These are phyloP conservation scores for Pythium insidiosum DNA, from an alignment of 352 stramenopile genomes.

Conservation along the genomic window DNA sequence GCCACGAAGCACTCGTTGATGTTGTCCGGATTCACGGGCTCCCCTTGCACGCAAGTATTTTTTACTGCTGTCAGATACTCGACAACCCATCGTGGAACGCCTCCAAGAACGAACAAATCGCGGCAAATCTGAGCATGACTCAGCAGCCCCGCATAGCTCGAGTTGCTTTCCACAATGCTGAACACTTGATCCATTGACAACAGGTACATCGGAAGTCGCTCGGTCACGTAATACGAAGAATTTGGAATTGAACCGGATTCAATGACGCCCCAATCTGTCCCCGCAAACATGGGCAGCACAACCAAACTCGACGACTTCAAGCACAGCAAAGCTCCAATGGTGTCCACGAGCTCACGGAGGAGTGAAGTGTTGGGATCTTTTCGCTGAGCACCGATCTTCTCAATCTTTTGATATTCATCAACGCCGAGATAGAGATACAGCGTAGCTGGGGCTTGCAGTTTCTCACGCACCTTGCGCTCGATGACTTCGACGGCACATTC, in stretches of 20 bases:
- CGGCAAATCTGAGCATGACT: conserved; percentile 11
- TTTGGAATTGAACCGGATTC: conserved; percentile 12
- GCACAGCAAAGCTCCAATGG: conserved; percentile 10
- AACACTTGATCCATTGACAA: no score
- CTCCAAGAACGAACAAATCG: conserved; percentile 17
- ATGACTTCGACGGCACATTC: no score
- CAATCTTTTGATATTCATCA: conserved; percentile 23
- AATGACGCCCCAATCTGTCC: conserved; percentile 15
- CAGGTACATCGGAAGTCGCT: no score
- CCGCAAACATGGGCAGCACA: conserved; percentile 20
- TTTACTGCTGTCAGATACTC: no score
- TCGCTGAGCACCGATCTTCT: conserved; percentile 11
- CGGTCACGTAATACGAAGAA: conserved; percentile 19
- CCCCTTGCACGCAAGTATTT: conserved; percentile 5
- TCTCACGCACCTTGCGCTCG: no score
- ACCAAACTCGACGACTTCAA: conserved; percentile 10
- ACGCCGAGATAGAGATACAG: conserved; percentile 26
- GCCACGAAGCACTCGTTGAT: conserved; percentile 4
- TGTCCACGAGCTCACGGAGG: conserved; percentile 12
- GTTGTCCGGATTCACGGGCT: conserved; percentile 4
- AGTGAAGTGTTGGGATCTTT: conserved; percentile 10
- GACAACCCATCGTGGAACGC: no score
- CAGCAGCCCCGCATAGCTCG: conserved; percentile 6
- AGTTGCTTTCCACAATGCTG: no score
- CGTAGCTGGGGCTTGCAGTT: conserved; percentile 3